Base-by-base conservation (phyloP, 441 rosid species). In the Jatropha podagrica region DNA sequence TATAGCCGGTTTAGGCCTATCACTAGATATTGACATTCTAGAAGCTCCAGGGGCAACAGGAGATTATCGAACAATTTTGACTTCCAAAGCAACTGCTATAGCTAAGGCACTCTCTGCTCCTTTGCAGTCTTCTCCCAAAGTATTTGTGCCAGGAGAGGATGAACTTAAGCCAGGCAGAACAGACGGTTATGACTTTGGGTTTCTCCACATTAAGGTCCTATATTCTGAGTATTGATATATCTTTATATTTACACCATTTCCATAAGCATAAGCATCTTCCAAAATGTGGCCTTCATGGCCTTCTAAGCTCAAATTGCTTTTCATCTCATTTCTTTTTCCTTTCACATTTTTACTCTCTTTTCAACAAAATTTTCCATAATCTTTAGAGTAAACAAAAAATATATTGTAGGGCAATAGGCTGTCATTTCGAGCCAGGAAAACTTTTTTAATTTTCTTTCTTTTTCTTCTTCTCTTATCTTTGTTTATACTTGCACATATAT, bases 1-100 rank as follows among this genome's bases (percentile, higher is more conserved):
- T 66, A 93, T 95, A 58, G 99, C 98, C 23, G 97, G 99, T 76
- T 87, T 95, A 73, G 99, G 99, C 75, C 79, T 95, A 72, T 95
- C 98, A 2, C 94, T 95, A n/a, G 95, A 86, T 80, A 88, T 95
- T 77, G 98, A 95, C 84, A 93, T 93, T 73, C 83, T 95, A 32
- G 96, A 95, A 82, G 96, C 98, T 80, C 97, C 88, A 0, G 92
- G 91, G 74, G 93, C 93, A 20, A 93, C 98, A 4, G 98, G 99
- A 78, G 99, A 95, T 74, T 95, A 91, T 80, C 80, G 96, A 64
- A 95, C 97, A 23, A 92, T 92, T 75, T 82, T 95, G 73, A 92
- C 98, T 58, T 92, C 97, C 56, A 95, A 95, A 86, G 92, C 88
- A 23, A 72, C 81, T 74, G 97, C 94, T 69, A 90, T 95, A 78